Evolutionary conservation across 2,329 filamentous ascomycete species (phyloP), one percentile per base, ranked within the genome.

Genomic region (Septoria linicola): DNA sequence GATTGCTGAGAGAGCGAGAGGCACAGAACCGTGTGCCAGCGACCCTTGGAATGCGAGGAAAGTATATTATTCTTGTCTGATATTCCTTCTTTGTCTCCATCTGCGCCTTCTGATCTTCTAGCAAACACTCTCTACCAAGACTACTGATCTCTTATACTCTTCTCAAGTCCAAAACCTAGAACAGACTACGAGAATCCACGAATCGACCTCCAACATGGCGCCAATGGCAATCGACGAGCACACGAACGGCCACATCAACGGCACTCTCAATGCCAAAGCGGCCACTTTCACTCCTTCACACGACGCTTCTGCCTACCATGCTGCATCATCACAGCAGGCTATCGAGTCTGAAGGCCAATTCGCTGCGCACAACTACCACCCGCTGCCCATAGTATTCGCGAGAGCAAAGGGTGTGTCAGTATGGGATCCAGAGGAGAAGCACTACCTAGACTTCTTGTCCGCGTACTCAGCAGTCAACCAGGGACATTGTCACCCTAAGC

Each of bases 341-440:
- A 95, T 96, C 70, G 75, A 83, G 46, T 76, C 84, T 46, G 93
- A 99, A 76, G 79, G 88, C 66, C 78, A 88, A 68, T 92, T 82
- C 71, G 93, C 93, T 42, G 93, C 93, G 41, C 93, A 99, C 82
- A 99, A 99, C 79, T 99, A 99, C 79, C 91, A 97, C 73, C 93
- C 93, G 13, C 82, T 99, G 2, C 93, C 93, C 34, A 85, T 99
- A 54, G 93, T 96, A 68, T 96, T 97, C 72, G 80, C 92, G 50
- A 83, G 84, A 59, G 93, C 90, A 35, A 81, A 85, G 64, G 93
- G 92, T 41, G 86, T 87, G 67, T 85, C 87, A 55, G 93, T 97
- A 52, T 99, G 93, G 92, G 93, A 99, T 68, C 93, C 93, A 14
- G 93, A 99, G 76, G 68, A 67, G 67, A 88, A 85, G 64, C 85